phyloP scores from a whole-genome alignment of 345 rosid species.

The Hirschfeldia incana region DNA sequence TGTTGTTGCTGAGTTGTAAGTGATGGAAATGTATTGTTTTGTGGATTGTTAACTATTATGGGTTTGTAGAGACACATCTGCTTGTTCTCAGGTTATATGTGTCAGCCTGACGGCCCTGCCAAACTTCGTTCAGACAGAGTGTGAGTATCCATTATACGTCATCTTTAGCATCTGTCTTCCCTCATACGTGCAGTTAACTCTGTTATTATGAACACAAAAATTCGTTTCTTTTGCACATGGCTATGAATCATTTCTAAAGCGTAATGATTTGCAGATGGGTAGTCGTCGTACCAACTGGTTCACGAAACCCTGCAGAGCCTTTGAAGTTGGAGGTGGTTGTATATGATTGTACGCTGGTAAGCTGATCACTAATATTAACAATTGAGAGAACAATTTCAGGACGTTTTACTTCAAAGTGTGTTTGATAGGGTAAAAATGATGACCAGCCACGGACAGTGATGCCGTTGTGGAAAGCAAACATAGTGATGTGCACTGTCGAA shows the following conservation, averaged over 20 bases:
- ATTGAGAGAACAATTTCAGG: neutral
- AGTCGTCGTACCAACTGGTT: constrained; percentile 78
- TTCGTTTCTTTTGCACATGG: neutral
- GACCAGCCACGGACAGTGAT: constrained; percentile 73
- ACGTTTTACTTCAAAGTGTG: neutral
- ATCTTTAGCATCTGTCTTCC: neutral
- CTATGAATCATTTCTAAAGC: constrained; percentile 1
- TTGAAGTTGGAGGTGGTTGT: constrained; percentile 88
- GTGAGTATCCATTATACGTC: constrained; percentile 45
- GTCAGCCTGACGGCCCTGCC: constrained; percentile 81
- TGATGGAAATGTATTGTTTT: neutral
- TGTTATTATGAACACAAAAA: too few species aligned
- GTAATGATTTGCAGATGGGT: constrained; percentile 69
- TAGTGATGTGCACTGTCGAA: constrained; percentile 66
- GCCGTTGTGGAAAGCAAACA: constrained; percentile 84
- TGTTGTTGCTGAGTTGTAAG: neutral
- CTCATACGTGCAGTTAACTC: neutral
- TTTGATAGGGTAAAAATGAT: constrained; percentile 37
- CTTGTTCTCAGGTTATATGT: constrained; percentile 92
- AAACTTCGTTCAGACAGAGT: constrained; percentile 71
- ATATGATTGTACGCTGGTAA: constrained; percentile 65
- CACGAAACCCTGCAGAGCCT: constrained; percentile 63
- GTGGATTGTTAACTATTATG: neutral
- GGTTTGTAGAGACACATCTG: constrained; percentile 59
- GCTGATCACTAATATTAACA: neutral